A percentile compares a stretch with the other conserved stretches of the same genome.
These are phyloP conservation scores for Tanozyma kutaoensis DNA, from an alignment of 805 yeast genomes.

Conservation along the genomic window DNA sequence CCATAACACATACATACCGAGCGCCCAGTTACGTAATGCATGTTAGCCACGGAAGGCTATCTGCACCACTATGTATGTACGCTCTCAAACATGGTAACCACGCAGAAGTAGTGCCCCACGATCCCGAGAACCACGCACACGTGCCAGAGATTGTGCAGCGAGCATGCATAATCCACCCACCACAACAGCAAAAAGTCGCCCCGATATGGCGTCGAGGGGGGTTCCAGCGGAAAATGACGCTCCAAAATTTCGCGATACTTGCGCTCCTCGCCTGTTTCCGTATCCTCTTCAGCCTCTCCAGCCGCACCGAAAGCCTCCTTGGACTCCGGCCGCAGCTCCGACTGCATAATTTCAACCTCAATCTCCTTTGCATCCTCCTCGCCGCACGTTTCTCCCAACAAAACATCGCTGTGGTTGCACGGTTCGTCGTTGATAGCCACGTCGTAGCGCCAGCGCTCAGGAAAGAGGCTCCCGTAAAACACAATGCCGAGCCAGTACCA, in stretches of 20 bases:
- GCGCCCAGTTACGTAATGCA: too few relatives aligned
- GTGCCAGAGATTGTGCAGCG: slow-evolving; percentile 93
- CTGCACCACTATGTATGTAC: too few relatives aligned
- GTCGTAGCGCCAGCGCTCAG: slow-evolving; percentile 79
- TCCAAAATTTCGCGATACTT: slow-evolving; percentile 16
- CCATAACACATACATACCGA: too few relatives aligned
- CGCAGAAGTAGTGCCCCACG: slow-evolving; percentile 76
- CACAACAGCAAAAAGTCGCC: slow-evolving; percentile 42
- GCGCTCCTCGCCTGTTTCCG: slow-evolving; percentile 5
- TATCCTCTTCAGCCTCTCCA: neutral
- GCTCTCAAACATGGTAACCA: slow-evolving; percentile 51
- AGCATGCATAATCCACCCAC: slow-evolving; percentile 72
- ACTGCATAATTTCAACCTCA: slow-evolving; percentile 12
- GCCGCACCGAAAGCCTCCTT: neutral
- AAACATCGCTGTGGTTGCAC: slow-evolving; percentile 13
- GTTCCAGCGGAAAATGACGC: slow-evolving; percentile 22
- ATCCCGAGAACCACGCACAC: slow-evolving; percentile 79
- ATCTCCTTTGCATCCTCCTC: slow-evolving; percentile 22
- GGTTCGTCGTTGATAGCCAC: slow-evolving; percentile 35
- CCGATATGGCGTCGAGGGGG: slow-evolving; percentile 18
- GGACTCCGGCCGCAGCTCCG: slow-evolving; percentile 1
- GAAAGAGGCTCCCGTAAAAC: slow-evolving; percentile 77
- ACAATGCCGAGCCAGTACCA: slow-evolving; percentile 77
- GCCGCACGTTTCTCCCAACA: slow-evolving; percentile 23
- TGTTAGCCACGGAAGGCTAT: too few relatives aligned